phyloP scores from a whole-genome alignment of 208 protist genomes.

The Trypanosoma lewisi region DNA sequence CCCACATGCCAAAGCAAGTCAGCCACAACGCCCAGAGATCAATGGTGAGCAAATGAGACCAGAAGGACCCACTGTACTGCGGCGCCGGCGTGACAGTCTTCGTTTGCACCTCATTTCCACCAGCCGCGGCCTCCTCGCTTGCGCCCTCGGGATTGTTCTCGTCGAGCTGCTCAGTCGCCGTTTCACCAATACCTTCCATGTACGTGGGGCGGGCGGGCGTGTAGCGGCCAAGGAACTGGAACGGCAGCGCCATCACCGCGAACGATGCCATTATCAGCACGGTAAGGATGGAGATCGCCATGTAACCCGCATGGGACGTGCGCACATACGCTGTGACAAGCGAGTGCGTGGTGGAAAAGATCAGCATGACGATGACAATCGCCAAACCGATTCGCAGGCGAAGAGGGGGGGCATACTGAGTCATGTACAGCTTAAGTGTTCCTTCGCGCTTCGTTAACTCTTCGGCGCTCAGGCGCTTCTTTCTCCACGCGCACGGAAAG shows the following conservation, averaged over 20 bases:
- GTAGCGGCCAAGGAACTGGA: constrained; percentile 66
- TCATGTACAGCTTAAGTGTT: constrained; percentile 44
- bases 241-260: constrained; percentile 53
- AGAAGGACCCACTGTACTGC: constrained; percentile 67
- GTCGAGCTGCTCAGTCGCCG: constrained; percentile 20
- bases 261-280: constrained; percentile 54
- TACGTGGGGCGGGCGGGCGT: constrained; percentile 34
- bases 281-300: constrained; percentile 45
- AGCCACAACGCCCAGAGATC: constrained; percentile 76
- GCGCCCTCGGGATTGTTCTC: constrained; percentile 9
- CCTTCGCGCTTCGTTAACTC: constrained; percentile 40
- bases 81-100: constrained; percentile 13
- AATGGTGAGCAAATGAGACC: constrained; percentile 55
- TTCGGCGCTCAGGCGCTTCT: constrained; percentile 39
- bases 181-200: constrained; percentile 38
- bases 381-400: constrained; percentile 55
- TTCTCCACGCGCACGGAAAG: constrained; percentile 41
- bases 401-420: constrained; percentile 37
- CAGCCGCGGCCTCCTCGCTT: constrained; percentile 15
- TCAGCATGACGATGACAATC: constrained; percentile 38
- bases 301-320: constrained; percentile 28
- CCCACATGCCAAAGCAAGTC: constrained; percentile 69
- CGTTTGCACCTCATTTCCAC: constrained; percentile 6
- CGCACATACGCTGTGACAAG: constrained; percentile 49
- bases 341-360: constrained; percentile 55